Base-by-base conservation (phyloP, 192 early-diverging fungal species). In the Piromyces sp. region DNA sequence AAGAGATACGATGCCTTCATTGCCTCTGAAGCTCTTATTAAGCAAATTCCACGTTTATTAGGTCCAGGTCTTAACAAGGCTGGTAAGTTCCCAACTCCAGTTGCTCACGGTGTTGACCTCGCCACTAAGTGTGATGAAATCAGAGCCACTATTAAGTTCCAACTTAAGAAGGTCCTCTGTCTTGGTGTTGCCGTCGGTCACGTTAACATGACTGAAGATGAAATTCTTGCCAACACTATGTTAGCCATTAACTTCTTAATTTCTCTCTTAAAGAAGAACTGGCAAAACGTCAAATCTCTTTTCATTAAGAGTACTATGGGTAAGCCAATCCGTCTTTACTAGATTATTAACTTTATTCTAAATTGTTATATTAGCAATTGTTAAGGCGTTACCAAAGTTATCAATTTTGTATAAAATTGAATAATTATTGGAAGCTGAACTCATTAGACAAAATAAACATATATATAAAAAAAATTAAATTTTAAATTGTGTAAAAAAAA, bases 81-180 rank as follows among this genome's bases (percentile, higher is more conserved):
- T 85, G 96, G 96, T 83, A 98, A 98, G 92, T 98, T 98, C 94
- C 96, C 96, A 83, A 95, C 96, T 82, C 96, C 96, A 79, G 92
- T 98, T 85, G 90, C 94, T 84, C 96, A 96, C 89, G 83, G 87
- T 87, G 96, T 97, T 83, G 90, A 92, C 88, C 88, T 98, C 68
- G 89, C 89, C 33, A 95, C 91, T 80, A 96, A 96, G 90, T 93
- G 94, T 85, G 91, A 92, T 85, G 96, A 98, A 87, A 91, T 97
- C 89, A 95, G 95, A 88, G 93, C 94, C 84, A 98, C 96, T 87
- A 96, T 98, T 93, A 98, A 97, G 94, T 98, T 98, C 94, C 96
- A 98, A 90, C 89, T 98, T 82, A 98, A 98, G 92, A 98, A 98
- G 93, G 96, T 97, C 30, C 93, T 98, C 82, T 98, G 96, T 91